A percentile compares a stretch with the other conserved stretches of the same genome.
phyloP scores from a whole-genome alignment of 2,329 filamentous ascomycete species.

The Knufia petricola region DNA sequence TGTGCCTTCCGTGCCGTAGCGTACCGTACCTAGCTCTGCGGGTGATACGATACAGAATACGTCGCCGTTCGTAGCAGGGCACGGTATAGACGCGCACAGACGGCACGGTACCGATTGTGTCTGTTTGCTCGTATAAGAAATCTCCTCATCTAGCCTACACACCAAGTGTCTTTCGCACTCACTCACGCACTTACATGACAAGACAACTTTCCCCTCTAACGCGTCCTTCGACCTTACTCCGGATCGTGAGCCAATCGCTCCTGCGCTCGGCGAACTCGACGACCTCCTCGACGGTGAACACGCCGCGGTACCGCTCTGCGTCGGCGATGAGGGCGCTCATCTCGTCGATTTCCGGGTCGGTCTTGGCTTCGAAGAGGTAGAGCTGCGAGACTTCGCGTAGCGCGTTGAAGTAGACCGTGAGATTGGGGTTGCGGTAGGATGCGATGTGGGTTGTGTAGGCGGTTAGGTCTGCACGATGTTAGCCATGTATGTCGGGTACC shows the following conservation, averaged over 20 bases:
- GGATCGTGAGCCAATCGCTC: constrained; percentile 90
- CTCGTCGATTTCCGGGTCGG: constrained; percentile 65
- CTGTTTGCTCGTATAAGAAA: neutral
- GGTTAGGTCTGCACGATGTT: constrained; percentile 63
- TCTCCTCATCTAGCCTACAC: neutral
- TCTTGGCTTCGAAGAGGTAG: constrained; percentile 72
- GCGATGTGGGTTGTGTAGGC: constrained; percentile 82
- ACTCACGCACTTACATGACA: constrained; percentile 77
- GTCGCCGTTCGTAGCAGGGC: too few species aligned
- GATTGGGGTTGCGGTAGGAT: constrained; percentile 63
- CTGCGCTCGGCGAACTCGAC: constrained; percentile 92
- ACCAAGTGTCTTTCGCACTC: too few species aligned
- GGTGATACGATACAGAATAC: too few species aligned
- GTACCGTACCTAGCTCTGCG: too few species aligned
- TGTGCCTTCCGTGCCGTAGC: too few species aligned
- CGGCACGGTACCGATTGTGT: too few species aligned
- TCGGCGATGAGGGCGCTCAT: constrained; percentile 93
- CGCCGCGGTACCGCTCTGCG: constrained; percentile 75
- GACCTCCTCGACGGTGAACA: constrained; percentile 92
- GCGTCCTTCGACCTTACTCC: constrained; percentile 78
- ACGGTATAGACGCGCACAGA: too few species aligned
- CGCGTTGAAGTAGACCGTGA: constrained; percentile 83
- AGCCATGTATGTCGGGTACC: too few species aligned
- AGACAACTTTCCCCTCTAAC: constrained; percentile 93
- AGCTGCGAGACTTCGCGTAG: constrained; percentile 89